Evolutionary conservation across 2,329 filamentous ascomycete genomes (phyloP), one percentile per base, ranked within the genome.

Genomic region (Ceratocystis huliohia): DNA sequence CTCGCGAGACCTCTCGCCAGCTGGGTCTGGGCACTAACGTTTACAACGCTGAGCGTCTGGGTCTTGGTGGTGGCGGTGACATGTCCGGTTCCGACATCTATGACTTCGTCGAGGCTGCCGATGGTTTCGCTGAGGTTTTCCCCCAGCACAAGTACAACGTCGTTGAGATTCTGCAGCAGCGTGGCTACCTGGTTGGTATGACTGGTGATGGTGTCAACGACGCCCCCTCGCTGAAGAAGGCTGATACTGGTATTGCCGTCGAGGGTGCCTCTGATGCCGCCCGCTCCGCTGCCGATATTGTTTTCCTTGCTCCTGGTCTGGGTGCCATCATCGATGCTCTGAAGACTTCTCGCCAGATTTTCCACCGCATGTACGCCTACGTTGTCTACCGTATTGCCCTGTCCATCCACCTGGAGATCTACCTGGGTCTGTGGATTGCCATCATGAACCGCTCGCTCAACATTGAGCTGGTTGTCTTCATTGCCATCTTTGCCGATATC

Each of bases 331-430:
- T 96, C 73, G 90, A 95, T 75, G 90, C 91, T 69, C 83, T 96
- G 72, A 96, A 96, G 81, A 95, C 89, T 71, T 93, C 90, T 41
- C 89, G 91, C 73, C 91, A 95, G 77, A 96, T 96, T 76, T 96
- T 96, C 82, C 91, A 96, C 80, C 89, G 91, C 73, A 96, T 96
- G 91, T 94, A 96, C 79, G 88, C 91, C 68, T 96, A 96, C 80
- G 89, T 96, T 71, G 88, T 96, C 73, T 96, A 96, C 81, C 89
- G 91, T 83, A 96, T 96, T 73, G 91, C 91, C 62, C 80, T 96
- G 73, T 96, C 91, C 17, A 85, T 96, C 70, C 91, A 96, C 76
- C 82, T 96, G 74, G 90, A 94, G 79, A 89, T 95, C 75, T 96
- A 91, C 82, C 83, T 96, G 63, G 91, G 90, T 75, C 84, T 95